Conservation (phyloP, 352 stramenopile genomes). For the Globisporangium heterothallicum region DNA sequence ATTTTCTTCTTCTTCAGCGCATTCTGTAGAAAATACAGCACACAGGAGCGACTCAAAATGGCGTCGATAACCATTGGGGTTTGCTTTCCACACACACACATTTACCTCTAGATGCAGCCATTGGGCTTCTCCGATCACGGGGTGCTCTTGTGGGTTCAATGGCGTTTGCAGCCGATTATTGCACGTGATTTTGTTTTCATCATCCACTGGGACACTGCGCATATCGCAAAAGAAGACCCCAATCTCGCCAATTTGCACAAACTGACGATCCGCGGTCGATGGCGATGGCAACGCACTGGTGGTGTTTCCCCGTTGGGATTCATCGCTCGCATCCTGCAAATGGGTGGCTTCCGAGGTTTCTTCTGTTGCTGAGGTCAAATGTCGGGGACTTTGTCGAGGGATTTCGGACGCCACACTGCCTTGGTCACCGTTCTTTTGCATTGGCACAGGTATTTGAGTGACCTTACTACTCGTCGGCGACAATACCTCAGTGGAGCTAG, state of each 20-base stretch:
- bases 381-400: too few relatives aligned
- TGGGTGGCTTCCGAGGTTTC: too few relatives aligned
- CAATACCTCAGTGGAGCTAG: too few relatives aligned
- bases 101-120: slow-evolving; percentile 63
- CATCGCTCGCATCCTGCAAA: too few relatives aligned
- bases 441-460: too few relatives aligned
- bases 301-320: neutral
- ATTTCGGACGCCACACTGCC: too few relatives aligned
- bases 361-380: too few relatives aligned
- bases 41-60: too few relatives aligned
- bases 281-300: neutral
- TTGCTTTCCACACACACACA: too few relatives aligned
- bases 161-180: slow-evolving; percentile 48
- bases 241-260: slow-evolving; percentile 40
- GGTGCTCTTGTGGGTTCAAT: slow-evolving; percentile 40
- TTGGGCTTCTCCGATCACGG: slow-evolving; percentile 58
- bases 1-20: slow-evolving; percentile 63
- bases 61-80: too few relatives aligned
- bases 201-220: slow-evolving; percentile 19
- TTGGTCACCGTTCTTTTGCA: too few relatives aligned
- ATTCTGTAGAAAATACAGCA: slow-evolving; percentile 18
- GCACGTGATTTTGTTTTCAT: slow-evolving; percentile 58
- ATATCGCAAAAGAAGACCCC: slow-evolving; percentile 70
- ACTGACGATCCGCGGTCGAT: neutral
- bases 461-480: too few relatives aligned